Conservation (phyloP, 2,329 filamentous ascomycete genomes). For the Alternaria solani region DNA sequence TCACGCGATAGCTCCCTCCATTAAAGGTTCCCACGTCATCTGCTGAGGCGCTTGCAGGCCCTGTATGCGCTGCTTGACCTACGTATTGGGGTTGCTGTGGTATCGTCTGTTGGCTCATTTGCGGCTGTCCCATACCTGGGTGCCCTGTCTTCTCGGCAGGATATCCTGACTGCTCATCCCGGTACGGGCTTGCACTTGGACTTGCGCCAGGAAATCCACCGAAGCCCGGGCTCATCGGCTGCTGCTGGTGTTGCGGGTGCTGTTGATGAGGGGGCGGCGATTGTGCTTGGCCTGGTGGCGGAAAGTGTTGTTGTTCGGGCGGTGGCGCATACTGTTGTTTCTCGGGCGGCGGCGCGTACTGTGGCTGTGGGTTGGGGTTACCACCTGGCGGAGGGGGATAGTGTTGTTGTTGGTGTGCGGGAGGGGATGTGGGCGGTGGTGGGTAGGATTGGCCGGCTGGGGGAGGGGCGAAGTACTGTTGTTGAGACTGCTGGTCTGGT, state of each 20-base stretch:
- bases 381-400: slow-evolving; percentile 43
- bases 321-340: slow-evolving; percentile 45
- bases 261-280: slow-evolving; percentile 23
- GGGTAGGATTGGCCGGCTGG: slow-evolving; percentile 44
- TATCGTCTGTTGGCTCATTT: slow-evolving; percentile 34
- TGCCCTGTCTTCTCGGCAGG: slow-evolving; percentile 26
- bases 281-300: slow-evolving; percentile 35
- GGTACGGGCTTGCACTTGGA: slow-evolving; percentile 40
- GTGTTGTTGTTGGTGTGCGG: slow-evolving; percentile 40
- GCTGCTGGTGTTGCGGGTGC: slow-evolving; percentile 25
- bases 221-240: slow-evolving; percentile 39
- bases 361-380: slow-evolving; percentile 23
- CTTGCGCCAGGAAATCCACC: slow-evolving; percentile 27
- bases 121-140: slow-evolving; percentile 44
- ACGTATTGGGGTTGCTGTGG: slow-evolving; percentile 45
- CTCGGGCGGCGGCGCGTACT: slow-evolving; percentile 45
- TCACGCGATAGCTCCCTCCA: slow-evolving; percentile 91
- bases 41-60: slow-evolving; percentile 55
- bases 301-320: slow-evolving; percentile 41
- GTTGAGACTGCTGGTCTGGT: slow-evolving; percentile 39
- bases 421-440: slow-evolving; percentile 46
- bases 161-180: slow-evolving; percentile 11
- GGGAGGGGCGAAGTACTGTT: slow-evolving; percentile 52
- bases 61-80: slow-evolving; percentile 25
- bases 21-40: slow-evolving; percentile 98